A percentile compares a stretch with the other conserved stretches of the same genome.
These are phyloP conservation scores for Suillus plorans DNA, from an alignment of 768 basidiomycete genomes.

Conservation along the genomic window DNA sequence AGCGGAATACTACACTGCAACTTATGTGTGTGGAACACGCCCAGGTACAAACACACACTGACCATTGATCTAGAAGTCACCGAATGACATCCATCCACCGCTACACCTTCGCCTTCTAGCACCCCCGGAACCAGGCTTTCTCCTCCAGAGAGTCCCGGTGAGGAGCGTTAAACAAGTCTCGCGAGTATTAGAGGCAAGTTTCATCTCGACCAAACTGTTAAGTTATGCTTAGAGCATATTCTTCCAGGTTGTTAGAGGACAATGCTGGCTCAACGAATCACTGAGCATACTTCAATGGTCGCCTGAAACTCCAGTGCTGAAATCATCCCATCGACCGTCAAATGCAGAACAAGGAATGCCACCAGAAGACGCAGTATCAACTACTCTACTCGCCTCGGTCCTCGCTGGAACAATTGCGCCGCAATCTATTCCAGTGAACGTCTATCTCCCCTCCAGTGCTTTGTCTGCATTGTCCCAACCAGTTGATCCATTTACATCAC, in stretches of 20 bases:
- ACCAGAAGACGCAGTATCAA: constrained; percentile 35
- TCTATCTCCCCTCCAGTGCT: constrained; percentile 51
- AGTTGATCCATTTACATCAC: constrained; percentile 7
- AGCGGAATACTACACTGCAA: constrained; percentile 64
- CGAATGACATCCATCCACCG: constrained; percentile 65
- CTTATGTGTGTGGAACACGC: constrained; percentile 51
- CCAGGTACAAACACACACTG: constrained; percentile 4
- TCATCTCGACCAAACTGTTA: background rate
- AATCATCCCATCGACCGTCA: background rate
- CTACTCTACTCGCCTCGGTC: constrained; percentile 62
- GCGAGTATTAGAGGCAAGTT: constrained; percentile 67
- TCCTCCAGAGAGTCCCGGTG: constrained; percentile 70
- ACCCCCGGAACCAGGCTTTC: constrained; percentile 76
- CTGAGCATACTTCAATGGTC: constrained; percentile 61
- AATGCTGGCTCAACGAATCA: constrained; percentile 83
- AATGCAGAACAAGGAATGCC: constrained; percentile 25
- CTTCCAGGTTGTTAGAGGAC: constrained; percentile 69
- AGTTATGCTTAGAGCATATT: background rate
- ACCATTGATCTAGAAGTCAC: constrained; percentile 50
- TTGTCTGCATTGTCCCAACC: constrained; percentile 22
- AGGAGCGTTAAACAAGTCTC: constrained; percentile 72
- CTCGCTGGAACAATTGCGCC: constrained; percentile 50
- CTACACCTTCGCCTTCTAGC: constrained; percentile 63
- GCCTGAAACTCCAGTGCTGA: constrained; percentile 38
- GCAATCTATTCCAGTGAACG: constrained; percentile 63